These are phyloP conservation scores for Fusarium sp. DNA, from an alignment of 2,329 filamentous ascomycete species.

Conservation along the genomic window DNA sequence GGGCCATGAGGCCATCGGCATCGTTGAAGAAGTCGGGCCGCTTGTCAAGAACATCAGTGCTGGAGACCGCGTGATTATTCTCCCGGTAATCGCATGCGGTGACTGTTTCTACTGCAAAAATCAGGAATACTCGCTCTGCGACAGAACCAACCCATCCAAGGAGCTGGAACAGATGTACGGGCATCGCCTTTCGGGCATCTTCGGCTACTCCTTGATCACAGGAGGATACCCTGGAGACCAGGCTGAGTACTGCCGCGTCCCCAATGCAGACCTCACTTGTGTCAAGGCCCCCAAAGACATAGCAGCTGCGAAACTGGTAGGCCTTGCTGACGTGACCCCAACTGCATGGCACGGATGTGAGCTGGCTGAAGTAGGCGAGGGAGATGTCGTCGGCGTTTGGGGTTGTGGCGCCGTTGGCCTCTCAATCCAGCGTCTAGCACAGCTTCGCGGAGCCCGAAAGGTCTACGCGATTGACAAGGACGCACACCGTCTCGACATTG, in stretches of 20 bases:
- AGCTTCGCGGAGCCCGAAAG: slow-evolving; percentile 2
- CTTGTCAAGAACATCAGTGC: not conserved
- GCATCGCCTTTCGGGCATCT: not conserved
- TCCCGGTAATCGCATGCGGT: slow-evolving; percentile 2
- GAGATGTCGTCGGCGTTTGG: slow-evolving; percentile 12
- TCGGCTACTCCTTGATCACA: slow-evolving; percentile 8
- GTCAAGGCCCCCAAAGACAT: slow-evolving; percentile 9
- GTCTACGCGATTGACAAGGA: slow-evolving; percentile 16
- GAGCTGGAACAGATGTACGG: slow-evolving; percentile 13
- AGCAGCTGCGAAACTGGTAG: not conserved
- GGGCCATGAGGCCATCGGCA: slow-evolving; percentile 12
- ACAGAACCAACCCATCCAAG: not conserved
- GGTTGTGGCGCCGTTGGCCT: slow-evolving; percentile 5
- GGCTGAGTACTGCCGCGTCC: slow-evolving; percentile 7
- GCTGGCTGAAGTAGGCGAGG: slow-evolving; percentile 4
- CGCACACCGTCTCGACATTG: not conserved
- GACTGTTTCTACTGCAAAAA: slow-evolving; percentile 9
- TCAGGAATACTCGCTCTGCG: slow-evolving; percentile 1
- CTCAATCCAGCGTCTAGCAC: slow-evolving; percentile 7
- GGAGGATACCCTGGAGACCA: slow-evolving; percentile 3
- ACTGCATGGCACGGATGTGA: slow-evolving; percentile 8
- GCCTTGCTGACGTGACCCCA: slow-evolving; percentile 1
- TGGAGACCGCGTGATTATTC: slow-evolving; percentile 7
- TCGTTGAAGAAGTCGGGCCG: not conserved
- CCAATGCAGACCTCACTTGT: slow-evolving; percentile 4